phyloP scores from a whole-genome alignment of 306 rosid species.

The Canavalia gladiata region DNA sequence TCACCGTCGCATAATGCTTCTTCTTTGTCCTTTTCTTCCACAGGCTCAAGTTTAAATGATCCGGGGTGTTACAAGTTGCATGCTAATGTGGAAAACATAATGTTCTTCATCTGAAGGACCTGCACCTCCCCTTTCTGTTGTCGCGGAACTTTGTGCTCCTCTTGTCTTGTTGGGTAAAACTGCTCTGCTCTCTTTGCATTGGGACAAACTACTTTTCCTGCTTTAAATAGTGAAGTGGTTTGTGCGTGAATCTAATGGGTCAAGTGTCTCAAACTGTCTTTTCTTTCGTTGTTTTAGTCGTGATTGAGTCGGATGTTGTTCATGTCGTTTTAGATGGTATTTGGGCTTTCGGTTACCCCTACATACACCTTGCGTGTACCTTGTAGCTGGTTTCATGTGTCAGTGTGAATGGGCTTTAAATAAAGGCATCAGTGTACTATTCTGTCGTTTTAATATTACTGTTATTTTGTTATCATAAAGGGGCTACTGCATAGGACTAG shows the following conservation, averaged over 20 bases:
- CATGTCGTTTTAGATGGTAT: background rate
- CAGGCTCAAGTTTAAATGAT: slow-evolving; percentile 42
- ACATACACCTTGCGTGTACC: background rate
- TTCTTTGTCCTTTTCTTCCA: slow-evolving; percentile 44
- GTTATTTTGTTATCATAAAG: no score
- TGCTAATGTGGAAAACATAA: slow-evolving; percentile 54
- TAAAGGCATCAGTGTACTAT: no score
- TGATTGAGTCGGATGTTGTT: background rate
- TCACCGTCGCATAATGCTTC: slow-evolving; percentile 35
- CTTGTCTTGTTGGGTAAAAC: background rate
- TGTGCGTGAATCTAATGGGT: slow-evolving; percentile 77
- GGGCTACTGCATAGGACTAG: no score
- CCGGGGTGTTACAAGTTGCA: slow-evolving; percentile 60
- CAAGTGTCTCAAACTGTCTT: background rate
- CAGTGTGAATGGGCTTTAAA: background rate
- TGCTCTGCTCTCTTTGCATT: slow-evolving; percentile 5
- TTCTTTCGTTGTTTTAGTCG: background rate
- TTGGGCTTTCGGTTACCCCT: background rate
- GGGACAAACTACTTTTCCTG: slow-evolving; percentile 36
- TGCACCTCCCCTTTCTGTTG: background rate
- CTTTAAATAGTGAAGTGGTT: slow-evolving; percentile 46
- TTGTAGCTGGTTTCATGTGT: background rate
- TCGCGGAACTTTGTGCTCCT: background rate
- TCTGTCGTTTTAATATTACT: no score
- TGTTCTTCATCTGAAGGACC: slow-evolving; percentile 66